These are phyloP conservation scores for grape (Vitis vinifera) DNA, from an alignment of 164 flowering plant genomes.

Conservation along the genomic window DNA sequence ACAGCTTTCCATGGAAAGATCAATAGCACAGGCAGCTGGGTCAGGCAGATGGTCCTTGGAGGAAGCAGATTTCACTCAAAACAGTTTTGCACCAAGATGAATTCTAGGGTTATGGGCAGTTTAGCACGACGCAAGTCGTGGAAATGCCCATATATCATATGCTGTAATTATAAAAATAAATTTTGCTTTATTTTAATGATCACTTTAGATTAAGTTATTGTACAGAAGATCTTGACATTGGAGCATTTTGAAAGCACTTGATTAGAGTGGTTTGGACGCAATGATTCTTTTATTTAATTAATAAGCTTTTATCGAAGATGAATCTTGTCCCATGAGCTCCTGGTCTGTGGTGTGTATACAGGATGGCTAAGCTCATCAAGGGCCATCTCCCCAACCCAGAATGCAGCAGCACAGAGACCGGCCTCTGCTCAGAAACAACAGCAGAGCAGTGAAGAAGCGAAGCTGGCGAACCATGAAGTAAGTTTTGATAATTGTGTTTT, in stretches of 20 bases:
- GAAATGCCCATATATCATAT: constrained; percentile 8
- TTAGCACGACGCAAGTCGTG: constrained; percentile 11
- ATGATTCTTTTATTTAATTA: too few relatives aligned
- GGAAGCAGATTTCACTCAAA: neutral
- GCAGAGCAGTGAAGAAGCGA: too few relatives aligned
- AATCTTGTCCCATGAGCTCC: too few relatives aligned
- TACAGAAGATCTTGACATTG: neutral
- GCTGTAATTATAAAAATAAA: neutral
- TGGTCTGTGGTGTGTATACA: too few relatives aligned
- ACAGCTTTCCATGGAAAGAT: neutral
- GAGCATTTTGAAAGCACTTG: neutral
- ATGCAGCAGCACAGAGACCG: too few relatives aligned
- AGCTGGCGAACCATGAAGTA: too few relatives aligned
- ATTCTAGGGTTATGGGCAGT: constrained; percentile 4
- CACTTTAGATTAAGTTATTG: neutral
- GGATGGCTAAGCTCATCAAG: too few relatives aligned
- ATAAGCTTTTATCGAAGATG: too few relatives aligned
- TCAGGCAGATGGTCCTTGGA: neutral
- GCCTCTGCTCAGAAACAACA: too few relatives aligned
- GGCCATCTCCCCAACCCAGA: too few relatives aligned
- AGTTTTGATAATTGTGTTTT: too few relatives aligned
- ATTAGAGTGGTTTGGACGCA: too few relatives aligned
- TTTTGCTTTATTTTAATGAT: neutral
- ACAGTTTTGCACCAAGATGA: constrained; percentile 4
- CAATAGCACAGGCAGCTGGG: neutral